Evolutionary conservation across 768 basidiomycete species (phyloP), one percentile per base, ranked within the genome.

Genomic region (Boletus rubroflammeus): DNA sequence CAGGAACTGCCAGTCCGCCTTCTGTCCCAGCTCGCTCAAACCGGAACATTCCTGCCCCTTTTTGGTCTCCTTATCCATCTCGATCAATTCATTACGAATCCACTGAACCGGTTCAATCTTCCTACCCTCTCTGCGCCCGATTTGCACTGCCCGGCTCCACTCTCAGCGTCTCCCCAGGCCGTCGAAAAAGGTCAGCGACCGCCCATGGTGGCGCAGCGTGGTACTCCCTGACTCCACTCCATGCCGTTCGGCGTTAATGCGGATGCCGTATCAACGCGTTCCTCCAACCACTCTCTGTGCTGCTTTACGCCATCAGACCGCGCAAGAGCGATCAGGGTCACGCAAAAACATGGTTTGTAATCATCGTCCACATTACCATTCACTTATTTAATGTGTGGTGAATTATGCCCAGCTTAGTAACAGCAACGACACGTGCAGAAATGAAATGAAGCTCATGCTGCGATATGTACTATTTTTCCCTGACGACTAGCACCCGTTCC

Each of bases 1-100:
- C 66, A 61, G 62, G 60, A 68, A 65, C 59, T 51, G 39, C 42
- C 50, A 42, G 52, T 26, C 66, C 63, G 66, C 62, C 49, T 63
- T 67, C 55, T 67, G 59, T 57, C 67, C 60, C 61, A 67, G 31
- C 54, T 56, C 35, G 39, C 62, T 54, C 57, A 57, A 63, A 58
- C 19, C 10, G 56, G 56, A 51, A 60, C 51, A 39, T 57, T 53
- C 42, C 13, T 54, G 51, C 47, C 55, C 54, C 26, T 29, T 49
- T 64, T 60, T 50, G 26, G 53, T 31, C 26, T 47, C 39, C 50
- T 65, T 60, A 55, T 68, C 58, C 68, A 59, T 65, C 54, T 42
- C 47, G 54, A 67, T 64, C 55, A 59, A 45, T 60, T 52, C 54
- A 62, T 54, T 21, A 45, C 47, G 43, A 35, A 32, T 56, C 39